phyloP scores from a whole-genome alignment of 108 stramenopile genomes.

The Pinguiococcus pyrenoidosus region DNA sequence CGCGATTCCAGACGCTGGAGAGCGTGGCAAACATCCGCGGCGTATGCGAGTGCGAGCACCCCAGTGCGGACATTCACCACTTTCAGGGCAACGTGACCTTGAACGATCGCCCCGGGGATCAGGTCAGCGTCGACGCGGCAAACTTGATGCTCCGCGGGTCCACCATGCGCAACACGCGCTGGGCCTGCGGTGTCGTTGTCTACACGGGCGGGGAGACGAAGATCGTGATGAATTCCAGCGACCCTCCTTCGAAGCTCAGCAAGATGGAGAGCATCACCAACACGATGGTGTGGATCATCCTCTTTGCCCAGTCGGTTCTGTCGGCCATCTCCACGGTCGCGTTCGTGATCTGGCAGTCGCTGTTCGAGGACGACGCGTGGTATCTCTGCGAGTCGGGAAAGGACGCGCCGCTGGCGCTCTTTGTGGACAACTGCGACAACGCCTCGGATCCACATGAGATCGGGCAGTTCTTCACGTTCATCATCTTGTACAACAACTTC shows the following conservation, averaged over 20 bases:
- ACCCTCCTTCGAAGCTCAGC: conserved; percentile 78
- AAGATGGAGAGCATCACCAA: conserved; percentile 56
- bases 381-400: conserved; percentile 18
- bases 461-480: conserved; percentile 60
- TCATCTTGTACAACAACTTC: conserved; percentile 58
- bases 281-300: conserved; percentile 24
- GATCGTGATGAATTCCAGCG: conserved; percentile 70
- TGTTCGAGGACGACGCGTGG: conserved; percentile 19
- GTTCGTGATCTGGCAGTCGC: conserved; percentile 12
- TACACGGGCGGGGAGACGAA: conserved; percentile 92
- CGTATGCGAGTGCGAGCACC: background rate
- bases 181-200: conserved; percentile 80
- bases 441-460: conserved; percentile 4
- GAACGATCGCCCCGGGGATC: conserved; percentile 46
- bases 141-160: conserved; percentile 82
- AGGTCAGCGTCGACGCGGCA: conserved; percentile 58
- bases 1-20: no score
- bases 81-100: conserved; percentile 27
- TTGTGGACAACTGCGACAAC: conserved; percentile 16
- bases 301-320: conserved; percentile 18
- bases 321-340: conserved; percentile 21
- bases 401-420: conserved; percentile 4
- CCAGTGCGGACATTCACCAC: conserved; percentile 7
- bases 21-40: background rate
- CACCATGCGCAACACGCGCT: conserved; percentile 82